These are phyloP conservation scores for Alternaria brassicicola DNA, from an alignment of 2,329 filamentous ascomycete species.

Conservation along the genomic window DNA sequence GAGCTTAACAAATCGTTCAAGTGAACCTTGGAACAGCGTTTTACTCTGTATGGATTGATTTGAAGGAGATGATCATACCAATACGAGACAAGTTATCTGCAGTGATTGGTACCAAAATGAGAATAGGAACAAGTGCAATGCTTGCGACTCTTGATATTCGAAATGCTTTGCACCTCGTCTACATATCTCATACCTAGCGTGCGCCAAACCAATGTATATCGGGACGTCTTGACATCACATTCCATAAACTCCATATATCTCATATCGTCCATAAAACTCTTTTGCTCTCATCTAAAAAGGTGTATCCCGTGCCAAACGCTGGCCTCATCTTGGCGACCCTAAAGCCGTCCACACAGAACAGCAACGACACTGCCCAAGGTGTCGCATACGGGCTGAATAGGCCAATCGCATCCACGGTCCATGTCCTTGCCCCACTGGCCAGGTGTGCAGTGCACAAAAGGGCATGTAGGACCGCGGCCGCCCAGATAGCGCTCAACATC, in stretches of 20 bases:
- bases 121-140: neutral
- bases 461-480: neutral
- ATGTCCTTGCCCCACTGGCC: slow-evolving; percentile 3
- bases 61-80: neutral
- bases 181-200: neutral
- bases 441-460: slow-evolving; percentile 1
- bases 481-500: slow-evolving; percentile 2
- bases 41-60: neutral
- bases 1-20: too few species aligned
- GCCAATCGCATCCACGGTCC: slow-evolving; percentile 6
- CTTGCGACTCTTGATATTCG: neutral
- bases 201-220: neutral
- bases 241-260: neutral
- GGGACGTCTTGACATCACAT: neutral
- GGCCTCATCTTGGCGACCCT: neutral
- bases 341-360: neutral
- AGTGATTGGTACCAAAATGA: neutral
- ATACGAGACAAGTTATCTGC: neutral
- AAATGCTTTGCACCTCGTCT: neutral
- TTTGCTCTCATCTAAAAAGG: too few species aligned
- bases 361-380: neutral
- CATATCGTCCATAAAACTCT: neutral
- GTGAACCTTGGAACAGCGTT: too few species aligned
- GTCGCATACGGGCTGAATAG: neutral
- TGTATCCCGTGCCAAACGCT: neutral